These are phyloP conservation scores for Strigomonas culicis DNA, from an alignment of 208 protist species.

Conservation along the genomic window DNA sequence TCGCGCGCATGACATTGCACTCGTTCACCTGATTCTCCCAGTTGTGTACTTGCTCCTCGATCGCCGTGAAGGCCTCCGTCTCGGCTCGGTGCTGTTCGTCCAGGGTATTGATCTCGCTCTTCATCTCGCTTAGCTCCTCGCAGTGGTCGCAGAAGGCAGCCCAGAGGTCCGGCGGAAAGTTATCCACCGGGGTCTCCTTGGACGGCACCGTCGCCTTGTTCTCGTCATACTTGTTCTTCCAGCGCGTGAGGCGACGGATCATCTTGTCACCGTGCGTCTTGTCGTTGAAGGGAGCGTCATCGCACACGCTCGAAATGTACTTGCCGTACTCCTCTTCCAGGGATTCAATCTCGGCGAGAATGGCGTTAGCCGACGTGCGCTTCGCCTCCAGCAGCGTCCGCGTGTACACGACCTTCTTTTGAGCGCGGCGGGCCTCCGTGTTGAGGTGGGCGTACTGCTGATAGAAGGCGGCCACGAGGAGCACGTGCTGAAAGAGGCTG, in stretches of 20 bases:
- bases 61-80: slow-evolving; percentile 16
- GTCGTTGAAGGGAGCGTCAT: slow-evolving; percentile 58
- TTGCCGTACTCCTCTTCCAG: slow-evolving; percentile 34
- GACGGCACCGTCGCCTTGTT: slow-evolving; percentile 31
- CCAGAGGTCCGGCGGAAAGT: slow-evolving; percentile 45
- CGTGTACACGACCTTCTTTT: slow-evolving; percentile 23
- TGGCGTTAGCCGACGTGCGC: slow-evolving; percentile 22
- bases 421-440: slow-evolving; percentile 19
- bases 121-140: slow-evolving; percentile 28
- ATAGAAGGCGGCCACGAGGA: slow-evolving; percentile 29
- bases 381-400: slow-evolving; percentile 28
- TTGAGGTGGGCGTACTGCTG: slow-evolving; percentile 22
- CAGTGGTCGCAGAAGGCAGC: slow-evolving; percentile 58
- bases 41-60: slow-evolving; percentile 22
- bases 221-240: slow-evolving; percentile 61
- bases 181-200: slow-evolving; percentile 24
- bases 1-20: slow-evolving; percentile 20
- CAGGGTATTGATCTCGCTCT: slow-evolving; percentile 22
- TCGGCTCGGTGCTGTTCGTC: slow-evolving; percentile 23
- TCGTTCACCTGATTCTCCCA: slow-evolving; percentile 22
- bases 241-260: slow-evolving; percentile 64
- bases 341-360: slow-evolving; percentile 24
- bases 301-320: slow-evolving; percentile 26
- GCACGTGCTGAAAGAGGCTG: slow-evolving; percentile 54
- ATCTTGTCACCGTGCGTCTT: slow-evolving; percentile 53